Evolutionary conservation across 2,329 filamentous ascomycete species (phyloP).

Genomic region (Didymella lethalis): DNA sequence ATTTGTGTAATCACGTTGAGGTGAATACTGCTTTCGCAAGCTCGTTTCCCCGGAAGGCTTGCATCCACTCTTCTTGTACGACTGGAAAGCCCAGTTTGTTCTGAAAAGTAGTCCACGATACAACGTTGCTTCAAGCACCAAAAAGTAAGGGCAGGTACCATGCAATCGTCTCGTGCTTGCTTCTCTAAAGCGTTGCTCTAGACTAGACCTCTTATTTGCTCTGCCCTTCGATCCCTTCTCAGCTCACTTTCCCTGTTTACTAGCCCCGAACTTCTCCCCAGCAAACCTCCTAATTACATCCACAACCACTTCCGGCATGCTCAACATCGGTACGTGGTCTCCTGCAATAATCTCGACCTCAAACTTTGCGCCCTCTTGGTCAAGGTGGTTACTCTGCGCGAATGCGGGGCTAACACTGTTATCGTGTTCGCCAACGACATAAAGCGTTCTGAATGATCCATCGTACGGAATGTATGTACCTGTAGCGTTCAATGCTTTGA

Average conservation of each 20-base stretch:
- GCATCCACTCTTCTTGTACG: background rate
- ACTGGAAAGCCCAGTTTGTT: background rate
- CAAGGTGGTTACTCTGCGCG: conserved; percentile 26
- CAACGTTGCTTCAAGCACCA: background rate
- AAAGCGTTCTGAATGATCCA: conserved; percentile 34
- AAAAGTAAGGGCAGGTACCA: background rate
- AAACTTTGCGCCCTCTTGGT: conserved; percentile 30
- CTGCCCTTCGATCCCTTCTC: background rate
- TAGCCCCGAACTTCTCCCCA: background rate
- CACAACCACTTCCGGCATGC: conserved; percentile 30
- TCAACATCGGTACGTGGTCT: conserved; percentile 39
- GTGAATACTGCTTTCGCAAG: background rate
- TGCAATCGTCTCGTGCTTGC: background rate
- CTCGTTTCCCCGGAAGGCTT: background rate
- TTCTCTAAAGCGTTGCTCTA: background rate
- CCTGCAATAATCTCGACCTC: conserved; percentile 25
- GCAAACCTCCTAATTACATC: conserved; percentile 26
- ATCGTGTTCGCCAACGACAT: conserved; percentile 33
- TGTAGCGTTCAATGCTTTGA: conserved; percentile 31
- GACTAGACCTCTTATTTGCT: background rate
- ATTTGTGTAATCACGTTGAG: background rate
- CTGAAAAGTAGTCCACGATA: background rate
- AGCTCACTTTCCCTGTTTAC: background rate
- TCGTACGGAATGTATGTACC: conserved; percentile 37
- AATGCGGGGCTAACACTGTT: conserved; percentile 26